These are phyloP conservation scores for Penicillium sp. DNA, from an alignment of 2,329 filamentous ascomycete species.

Conservation along the genomic window DNA sequence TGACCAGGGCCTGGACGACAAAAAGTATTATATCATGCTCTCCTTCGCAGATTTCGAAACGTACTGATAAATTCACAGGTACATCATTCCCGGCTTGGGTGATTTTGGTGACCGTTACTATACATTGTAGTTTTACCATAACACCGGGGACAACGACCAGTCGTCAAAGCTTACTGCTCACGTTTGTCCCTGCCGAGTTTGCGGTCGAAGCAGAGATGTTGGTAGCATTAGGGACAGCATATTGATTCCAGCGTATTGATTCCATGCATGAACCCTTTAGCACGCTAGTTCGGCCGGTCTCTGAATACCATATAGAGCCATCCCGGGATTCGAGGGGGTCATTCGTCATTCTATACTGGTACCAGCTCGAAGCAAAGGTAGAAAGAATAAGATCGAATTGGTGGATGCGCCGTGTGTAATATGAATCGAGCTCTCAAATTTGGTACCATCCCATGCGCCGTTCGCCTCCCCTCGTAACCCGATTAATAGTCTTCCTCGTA, in stretches of 20 bases:
- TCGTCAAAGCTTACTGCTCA: background rate
- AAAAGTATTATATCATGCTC: slow-evolving; percentile 67
- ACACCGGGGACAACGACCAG: background rate
- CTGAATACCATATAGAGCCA: background rate
- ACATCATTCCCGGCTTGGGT: slow-evolving; percentile 87
- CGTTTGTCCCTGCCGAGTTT: background rate
- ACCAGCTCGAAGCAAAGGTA: background rate
- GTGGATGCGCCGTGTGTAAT: slow-evolving; percentile 7
- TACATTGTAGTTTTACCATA: slow-evolving; percentile 59
- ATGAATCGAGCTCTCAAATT: slow-evolving; percentile 11
- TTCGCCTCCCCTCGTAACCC: slow-evolving; percentile 14
- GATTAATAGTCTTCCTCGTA: slow-evolving; percentile 30
- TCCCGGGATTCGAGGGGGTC: background rate
- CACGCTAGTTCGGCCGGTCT: background rate
- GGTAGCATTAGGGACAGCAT: background rate
- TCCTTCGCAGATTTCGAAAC: background rate
- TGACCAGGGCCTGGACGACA: slow-evolving; percentile 92
- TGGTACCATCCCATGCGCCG: slow-evolving; percentile 19
- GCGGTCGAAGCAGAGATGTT: background rate
- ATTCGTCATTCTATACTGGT: background rate
- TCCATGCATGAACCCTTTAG: too few species aligned
- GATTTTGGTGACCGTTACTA: slow-evolving; percentile 97
- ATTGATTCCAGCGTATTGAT: background rate
- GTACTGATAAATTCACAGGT: slow-evolving; percentile 52
- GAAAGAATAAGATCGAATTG: slow-evolving; percentile 1